phyloP scores from a whole-genome alignment of 805 yeast genomes.

The Candida silvicultrix region DNA sequence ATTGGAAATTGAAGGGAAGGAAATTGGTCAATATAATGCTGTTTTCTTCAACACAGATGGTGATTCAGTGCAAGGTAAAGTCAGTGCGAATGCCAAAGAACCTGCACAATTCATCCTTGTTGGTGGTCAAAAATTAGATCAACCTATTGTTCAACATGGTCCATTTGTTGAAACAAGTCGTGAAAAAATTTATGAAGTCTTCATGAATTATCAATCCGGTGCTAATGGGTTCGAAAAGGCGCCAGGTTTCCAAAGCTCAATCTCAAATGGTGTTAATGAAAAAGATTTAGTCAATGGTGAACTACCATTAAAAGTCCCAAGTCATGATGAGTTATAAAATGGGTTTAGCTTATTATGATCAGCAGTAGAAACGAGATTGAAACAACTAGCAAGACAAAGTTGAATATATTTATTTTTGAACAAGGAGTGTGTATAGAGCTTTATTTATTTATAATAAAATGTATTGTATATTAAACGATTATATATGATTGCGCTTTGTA shows the following conservation, averaged over 20 bases:
- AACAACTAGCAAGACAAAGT: no score
- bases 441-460: no score
- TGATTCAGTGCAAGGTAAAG: conserved; percentile 46
- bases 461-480: no score
- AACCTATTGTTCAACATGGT: conserved; percentile 79
- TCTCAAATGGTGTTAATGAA: conserved; percentile 30
- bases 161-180: conserved; percentile 79
- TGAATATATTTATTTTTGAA: no score
- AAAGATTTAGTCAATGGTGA: conserved; percentile 10
- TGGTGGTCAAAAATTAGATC: conserved; percentile 71
- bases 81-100: conserved; percentile 34
- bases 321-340: not conserved
- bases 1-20: conserved; percentile 38
- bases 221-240: conserved; percentile 67
- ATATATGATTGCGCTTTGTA: not conserved
- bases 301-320: not conserved
- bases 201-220: conserved; percentile 63
- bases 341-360: no score
- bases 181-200: conserved; percentile 62
- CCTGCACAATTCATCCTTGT: conserved; percentile 62
- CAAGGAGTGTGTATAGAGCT: not conserved
- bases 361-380: no score
- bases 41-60: conserved; percentile 71
- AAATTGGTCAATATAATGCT: conserved; percentile 39
- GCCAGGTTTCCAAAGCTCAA: conserved; percentile 45